These are phyloP conservation scores for Salvia sclarea DNA, from an alignment of 305 asterid genomes.

Conservation along the genomic window DNA sequence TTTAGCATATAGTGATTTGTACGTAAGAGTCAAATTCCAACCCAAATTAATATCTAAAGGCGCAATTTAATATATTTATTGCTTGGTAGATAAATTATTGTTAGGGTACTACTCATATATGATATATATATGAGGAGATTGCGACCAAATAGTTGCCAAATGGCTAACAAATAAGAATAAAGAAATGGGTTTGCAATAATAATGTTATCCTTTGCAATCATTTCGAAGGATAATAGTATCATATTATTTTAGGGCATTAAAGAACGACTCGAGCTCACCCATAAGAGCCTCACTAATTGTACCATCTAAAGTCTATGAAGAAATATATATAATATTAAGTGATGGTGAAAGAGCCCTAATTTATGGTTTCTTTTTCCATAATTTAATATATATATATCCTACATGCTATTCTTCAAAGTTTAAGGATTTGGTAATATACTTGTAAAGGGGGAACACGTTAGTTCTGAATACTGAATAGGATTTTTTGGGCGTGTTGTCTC, in stretches of 20 bases:
- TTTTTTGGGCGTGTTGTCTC: background rate
- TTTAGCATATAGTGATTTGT: no score
- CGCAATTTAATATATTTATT: no score
- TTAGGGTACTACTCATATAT: no score
- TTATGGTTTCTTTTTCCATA: constrained; percentile 5
- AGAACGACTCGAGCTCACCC: background rate
- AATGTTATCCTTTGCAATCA: constrained; percentile 27
- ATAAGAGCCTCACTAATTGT: background rate
- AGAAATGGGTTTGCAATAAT: constrained; percentile 1
- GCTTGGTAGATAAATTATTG: no score
- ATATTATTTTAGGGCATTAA: background rate
- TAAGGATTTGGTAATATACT: constrained; percentile 3
- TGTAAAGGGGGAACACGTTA: constrained; percentile 21
- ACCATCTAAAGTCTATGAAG: constrained; percentile 1
- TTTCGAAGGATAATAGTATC: background rate
- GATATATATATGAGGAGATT: no score
- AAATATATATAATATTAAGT: background rate
- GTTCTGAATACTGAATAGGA: background rate
- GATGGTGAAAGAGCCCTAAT: constrained; percentile 26
- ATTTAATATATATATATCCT: background rate
- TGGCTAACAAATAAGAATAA: no score
- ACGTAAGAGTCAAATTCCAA: no score
- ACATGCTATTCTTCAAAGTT: background rate
- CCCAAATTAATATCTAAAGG: no score
- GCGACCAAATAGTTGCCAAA: no score